phyloP scores from a whole-genome alignment of 768 basidiomycete species.

The Suillus subalutaceus region DNA sequence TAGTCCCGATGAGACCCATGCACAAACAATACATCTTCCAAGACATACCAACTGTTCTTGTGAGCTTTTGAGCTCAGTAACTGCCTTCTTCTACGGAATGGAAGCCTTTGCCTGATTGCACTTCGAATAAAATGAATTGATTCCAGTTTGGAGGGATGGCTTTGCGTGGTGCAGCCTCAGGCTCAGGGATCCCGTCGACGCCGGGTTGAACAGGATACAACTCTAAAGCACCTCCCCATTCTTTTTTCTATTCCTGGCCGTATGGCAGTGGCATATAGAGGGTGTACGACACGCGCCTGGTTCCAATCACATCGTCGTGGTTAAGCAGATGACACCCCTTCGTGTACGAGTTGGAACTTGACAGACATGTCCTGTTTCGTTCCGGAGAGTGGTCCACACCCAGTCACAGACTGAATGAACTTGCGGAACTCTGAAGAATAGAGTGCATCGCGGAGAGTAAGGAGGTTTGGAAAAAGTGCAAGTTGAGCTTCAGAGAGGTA shows the following conservation, averaged over 20 bases:
- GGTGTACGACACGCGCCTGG: conserved; percentile 93
- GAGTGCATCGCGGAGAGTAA: conserved; percentile 85
- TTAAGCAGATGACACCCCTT: conserved; percentile 93
- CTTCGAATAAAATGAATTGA: conserved; percentile 85
- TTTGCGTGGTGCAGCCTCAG: conserved; percentile 64
- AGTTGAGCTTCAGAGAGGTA: conserved; percentile 81
- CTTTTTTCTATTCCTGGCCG: conserved; percentile 77
- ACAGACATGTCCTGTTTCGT: conserved; percentile 95
- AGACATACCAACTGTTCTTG: conserved; percentile 88
- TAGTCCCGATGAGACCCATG: conserved; percentile 16
- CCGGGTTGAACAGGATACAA: conserved; percentile 75
- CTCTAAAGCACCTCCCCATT: conserved; percentile 94
- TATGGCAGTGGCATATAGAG: conserved; percentile 89
- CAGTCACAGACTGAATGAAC: conserved; percentile 85
- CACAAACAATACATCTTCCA: conserved; percentile 7
- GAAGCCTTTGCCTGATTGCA: conserved; percentile 95
- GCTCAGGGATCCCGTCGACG: conserved; percentile 66
- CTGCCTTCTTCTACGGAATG: conserved; percentile 87
- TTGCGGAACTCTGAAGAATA: conserved; percentile 83
- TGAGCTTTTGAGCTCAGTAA: conserved; percentile 67
- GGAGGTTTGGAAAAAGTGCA: conserved; percentile 76
- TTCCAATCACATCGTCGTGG: conserved; percentile 98
- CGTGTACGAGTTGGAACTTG: conserved; percentile 87
- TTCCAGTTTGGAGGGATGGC: conserved; percentile 83
- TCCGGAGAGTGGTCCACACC: conserved; percentile 90